Evolutionary conservation across 2,329 filamentous ascomycete species (phyloP).

Genomic region (Verticillium nubilum): DNA sequence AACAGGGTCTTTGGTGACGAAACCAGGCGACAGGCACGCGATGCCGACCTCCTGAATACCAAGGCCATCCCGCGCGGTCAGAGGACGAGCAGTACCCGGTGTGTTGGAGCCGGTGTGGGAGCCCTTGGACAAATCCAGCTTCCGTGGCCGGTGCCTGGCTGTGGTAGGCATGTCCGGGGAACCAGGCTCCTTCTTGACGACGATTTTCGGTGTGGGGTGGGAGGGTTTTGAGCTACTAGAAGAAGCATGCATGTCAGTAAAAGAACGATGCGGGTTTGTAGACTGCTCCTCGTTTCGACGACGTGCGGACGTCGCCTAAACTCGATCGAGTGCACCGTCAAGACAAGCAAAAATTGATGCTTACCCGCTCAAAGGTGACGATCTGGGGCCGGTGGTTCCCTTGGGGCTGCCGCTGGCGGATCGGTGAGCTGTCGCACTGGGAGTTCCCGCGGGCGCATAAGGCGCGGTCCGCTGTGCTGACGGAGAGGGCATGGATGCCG

Average conservation of each 20-base stretch:
- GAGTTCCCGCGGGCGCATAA: constrained; percentile 30
- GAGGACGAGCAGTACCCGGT: constrained; percentile 60
- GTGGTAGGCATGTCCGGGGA: constrained; percentile 75
- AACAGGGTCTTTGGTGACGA: constrained; percentile 91
- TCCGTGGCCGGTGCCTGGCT: constrained; percentile 64
- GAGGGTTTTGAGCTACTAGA: constrained; percentile 43
- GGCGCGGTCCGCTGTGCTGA: constrained; percentile 34
- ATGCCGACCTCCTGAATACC: constrained; percentile 90
- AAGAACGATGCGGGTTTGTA: background rate
- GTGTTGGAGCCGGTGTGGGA: constrained; percentile 43
- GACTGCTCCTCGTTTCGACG: background rate
- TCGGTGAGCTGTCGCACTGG: constrained; percentile 39
- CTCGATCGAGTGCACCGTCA: background rate
- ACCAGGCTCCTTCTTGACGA: constrained; percentile 93
- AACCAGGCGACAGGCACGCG: constrained; percentile 90
- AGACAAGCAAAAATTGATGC: constrained; percentile 21
- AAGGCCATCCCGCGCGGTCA: constrained; percentile 74
- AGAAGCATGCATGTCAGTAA: background rate
- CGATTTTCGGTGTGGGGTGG: constrained; percentile 65
- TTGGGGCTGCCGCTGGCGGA: constrained; percentile 52
- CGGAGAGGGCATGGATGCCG: constrained; percentile 31
- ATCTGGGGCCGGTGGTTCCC: constrained; percentile 37
- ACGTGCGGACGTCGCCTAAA: background rate
- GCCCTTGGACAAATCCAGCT: constrained; percentile 70
- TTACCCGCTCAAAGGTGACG: constrained; percentile 56